Conservation (phyloP, 352 stramenopile genomes). For the Elongisporangium undulatum region DNA sequence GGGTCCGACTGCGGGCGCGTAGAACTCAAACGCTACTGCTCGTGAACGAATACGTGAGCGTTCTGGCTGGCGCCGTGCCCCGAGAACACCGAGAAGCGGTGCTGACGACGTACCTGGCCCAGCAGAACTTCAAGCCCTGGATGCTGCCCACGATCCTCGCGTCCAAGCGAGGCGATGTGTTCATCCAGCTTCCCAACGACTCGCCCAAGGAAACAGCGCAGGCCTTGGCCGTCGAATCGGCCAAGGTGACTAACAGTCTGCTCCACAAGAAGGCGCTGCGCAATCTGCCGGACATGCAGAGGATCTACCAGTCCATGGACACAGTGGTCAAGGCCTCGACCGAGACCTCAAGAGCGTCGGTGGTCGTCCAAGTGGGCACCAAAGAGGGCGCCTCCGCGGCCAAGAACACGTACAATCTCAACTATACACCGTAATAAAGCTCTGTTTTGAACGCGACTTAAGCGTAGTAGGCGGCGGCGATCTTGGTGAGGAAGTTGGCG, state of each 20-base stretch:
- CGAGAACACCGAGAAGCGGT: conserved; percentile 18
- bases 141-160: conserved; percentile 18
- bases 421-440: too few species aligned
- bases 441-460: background rate
- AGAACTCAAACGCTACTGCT: conserved; percentile 18
- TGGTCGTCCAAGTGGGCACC: background rate
- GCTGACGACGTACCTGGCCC: conserved; percentile 18
- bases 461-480: conserved; percentile 1
- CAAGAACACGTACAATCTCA: background rate
- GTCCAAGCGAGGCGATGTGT: conserved; percentile 24
- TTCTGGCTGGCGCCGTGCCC: conserved; percentile 25
- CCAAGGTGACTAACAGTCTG: background rate
- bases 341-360: background rate
- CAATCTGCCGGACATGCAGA: background rate
- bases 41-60: conserved; percentile 32
- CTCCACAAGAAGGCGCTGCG: background rate
- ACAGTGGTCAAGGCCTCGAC: background rate
- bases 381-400: background rate
- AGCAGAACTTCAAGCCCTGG: conserved; percentile 9
- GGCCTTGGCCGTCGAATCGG: background rate
- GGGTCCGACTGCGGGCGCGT: conserved; percentile 21
- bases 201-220: conserved; percentile 4
- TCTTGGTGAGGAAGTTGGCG: conserved; percentile 20
- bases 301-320: background rate
- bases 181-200: conserved; percentile 24